A percentile compares a stretch with the other conserved stretches of the same genome.
Conservation (phyloP, 768 basidiomycete species). For the Russula sp. region DNA sequence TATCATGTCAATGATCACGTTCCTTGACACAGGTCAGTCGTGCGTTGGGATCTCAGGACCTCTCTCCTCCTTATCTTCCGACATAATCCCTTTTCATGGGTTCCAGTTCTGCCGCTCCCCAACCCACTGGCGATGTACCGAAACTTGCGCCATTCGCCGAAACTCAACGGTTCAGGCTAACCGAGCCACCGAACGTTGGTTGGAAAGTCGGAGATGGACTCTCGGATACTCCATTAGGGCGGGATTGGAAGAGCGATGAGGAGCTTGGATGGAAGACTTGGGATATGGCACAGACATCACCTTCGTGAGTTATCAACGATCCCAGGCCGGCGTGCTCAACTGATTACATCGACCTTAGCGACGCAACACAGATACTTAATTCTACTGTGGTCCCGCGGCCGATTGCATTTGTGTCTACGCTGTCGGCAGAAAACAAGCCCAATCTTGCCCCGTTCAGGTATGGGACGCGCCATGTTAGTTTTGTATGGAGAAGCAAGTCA, state of each 20-base stretch:
- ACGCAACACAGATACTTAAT: conserved; percentile 51
- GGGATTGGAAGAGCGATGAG: conserved; percentile 38
- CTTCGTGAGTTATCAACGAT: conserved; percentile 20
- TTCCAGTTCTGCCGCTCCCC: conserved; percentile 1
- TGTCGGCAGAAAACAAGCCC: conserved; percentile 47
- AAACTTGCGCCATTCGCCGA: conserved; percentile 12
- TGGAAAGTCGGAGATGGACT: conserved; percentile 48
- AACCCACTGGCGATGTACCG: background rate
- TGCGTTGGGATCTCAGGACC: too few species aligned
- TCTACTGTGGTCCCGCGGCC: conserved; percentile 64
- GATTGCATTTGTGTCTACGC: conserved; percentile 62
- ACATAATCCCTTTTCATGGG: conserved; percentile 7
- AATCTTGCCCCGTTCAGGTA: conserved; percentile 72
- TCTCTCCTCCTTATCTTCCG: background rate
- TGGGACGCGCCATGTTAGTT: conserved; percentile 3
- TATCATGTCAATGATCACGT: conserved; percentile 5
- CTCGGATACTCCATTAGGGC: conserved; percentile 30
- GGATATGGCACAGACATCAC: conserved; percentile 35
- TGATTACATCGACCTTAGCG: conserved; percentile 28
- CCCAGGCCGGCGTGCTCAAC: background rate
- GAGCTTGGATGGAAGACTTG: conserved; percentile 43
- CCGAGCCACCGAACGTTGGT: conserved; percentile 40
- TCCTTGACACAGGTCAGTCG: background rate
- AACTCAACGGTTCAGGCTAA: conserved; percentile 37
- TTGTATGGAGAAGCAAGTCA: conserved; percentile 31